Evolutionary conservation across 768 basidiomycete genomes (phyloP).

Genomic region (Auriculariales sp.): DNA sequence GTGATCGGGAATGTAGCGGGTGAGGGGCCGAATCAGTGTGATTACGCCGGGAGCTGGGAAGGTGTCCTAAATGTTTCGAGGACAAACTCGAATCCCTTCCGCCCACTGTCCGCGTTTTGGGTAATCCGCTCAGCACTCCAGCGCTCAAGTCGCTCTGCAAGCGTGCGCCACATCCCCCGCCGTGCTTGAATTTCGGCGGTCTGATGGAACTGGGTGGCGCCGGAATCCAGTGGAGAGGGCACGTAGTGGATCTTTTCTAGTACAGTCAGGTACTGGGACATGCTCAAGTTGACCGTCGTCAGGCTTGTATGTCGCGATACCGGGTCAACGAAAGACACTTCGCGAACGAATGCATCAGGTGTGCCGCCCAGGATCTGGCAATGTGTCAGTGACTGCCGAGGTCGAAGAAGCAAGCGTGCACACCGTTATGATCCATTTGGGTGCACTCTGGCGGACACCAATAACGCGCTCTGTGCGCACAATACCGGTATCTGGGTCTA

Average conservation of each 20-base stretch:
- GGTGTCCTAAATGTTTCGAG: conserved; percentile 48
- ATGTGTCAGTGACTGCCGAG: neutral
- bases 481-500: conserved; percentile 73
- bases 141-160: conserved; percentile 70
- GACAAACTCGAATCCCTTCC: conserved; percentile 82
- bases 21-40: neutral
- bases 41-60: neutral
- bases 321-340: conserved; percentile 88
- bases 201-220: conserved; percentile 64
- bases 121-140: conserved; percentile 84
- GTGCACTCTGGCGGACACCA: conserved; percentile 86
- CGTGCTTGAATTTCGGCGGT: conserved; percentile 87
- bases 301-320: conserved; percentile 64
- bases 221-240: conserved; percentile 35
- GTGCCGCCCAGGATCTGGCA: conserved; percentile 77
- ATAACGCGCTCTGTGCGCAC: conserved; percentile 83
- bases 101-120: conserved; percentile 82
- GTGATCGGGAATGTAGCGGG: neutral
- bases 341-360: conserved; percentile 87
- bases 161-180: conserved; percentile 63
- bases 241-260: conserved; percentile 81
- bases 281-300: conserved; percentile 82
- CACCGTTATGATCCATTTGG: conserved; percentile 87
- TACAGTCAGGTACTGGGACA: conserved; percentile 90
- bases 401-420: conserved; percentile 11